These are phyloP conservation scores for Candida nonsorbophila DNA, from an alignment of 805 yeast species.

Conservation along the genomic window DNA sequence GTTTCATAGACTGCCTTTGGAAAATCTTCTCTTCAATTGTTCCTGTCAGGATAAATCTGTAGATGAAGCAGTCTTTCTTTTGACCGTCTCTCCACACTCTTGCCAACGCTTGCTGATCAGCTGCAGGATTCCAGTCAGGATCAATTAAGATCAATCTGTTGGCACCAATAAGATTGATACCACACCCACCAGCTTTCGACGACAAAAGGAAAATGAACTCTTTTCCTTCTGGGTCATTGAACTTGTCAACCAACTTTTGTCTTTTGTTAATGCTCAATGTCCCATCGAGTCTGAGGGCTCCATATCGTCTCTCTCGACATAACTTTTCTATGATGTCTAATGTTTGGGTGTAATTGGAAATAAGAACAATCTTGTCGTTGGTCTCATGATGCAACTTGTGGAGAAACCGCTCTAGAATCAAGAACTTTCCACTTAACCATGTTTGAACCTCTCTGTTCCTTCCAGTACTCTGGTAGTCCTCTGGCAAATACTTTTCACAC, in stretches of 20 bases:
- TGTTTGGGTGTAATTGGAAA: conserved; percentile 93
- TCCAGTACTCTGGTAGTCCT: conserved; percentile 59
- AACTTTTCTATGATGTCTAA: conserved; percentile 82
- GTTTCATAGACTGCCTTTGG: conserved; percentile 92
- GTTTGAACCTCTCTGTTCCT: conserved; percentile 70
- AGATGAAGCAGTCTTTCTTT: conserved; percentile 92
- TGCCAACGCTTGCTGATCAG: conserved; percentile 96
- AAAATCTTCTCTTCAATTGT: conserved; percentile 94
- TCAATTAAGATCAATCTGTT: conserved; percentile 84
- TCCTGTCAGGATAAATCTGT: conserved; percentile 90
- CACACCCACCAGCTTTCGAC: conserved; percentile 98
- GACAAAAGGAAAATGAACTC: conserved; percentile 87
- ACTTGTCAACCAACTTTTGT: conserved; percentile 84
- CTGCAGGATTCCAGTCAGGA: conserved; percentile 97
- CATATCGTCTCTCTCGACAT: conserved; percentile 74
- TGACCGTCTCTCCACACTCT: conserved; percentile 99
- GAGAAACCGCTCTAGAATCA: conserved; percentile 79
- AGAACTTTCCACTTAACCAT: conserved; percentile 81
- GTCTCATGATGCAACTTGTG: conserved; percentile 73
- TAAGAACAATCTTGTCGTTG: conserved; percentile 89
- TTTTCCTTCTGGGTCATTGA: conserved; percentile 83
- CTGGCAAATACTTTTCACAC: conserved; percentile 60
- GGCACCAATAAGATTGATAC: conserved; percentile 95
- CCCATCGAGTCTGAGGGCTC: conserved; percentile 82
- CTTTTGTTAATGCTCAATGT: conserved; percentile 88